phyloP scores from a whole-genome alignment of 768 basidiomycete genomes.

The Boletales sp. region DNA sequence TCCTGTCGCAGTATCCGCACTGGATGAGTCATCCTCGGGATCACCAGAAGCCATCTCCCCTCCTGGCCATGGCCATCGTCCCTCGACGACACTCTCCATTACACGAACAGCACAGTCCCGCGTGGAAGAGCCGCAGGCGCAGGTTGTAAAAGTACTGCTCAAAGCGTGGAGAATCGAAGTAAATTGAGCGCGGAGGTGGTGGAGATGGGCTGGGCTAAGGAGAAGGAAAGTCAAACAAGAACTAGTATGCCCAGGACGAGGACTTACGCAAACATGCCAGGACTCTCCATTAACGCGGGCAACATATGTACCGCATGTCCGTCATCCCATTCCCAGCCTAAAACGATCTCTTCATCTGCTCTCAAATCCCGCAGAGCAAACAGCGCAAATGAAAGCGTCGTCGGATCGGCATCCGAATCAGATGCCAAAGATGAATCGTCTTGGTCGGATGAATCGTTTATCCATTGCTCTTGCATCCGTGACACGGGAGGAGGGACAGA shows the following conservation, averaged over 20 bases:
- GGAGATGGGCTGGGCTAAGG: slow-evolving; percentile 43
- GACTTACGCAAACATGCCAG: slow-evolving; percentile 56
- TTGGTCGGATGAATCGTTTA: slow-evolving; percentile 16
- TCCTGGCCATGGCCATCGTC: slow-evolving; percentile 28
- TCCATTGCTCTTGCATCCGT: slow-evolving; percentile 8
- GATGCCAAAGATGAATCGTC: slow-evolving; percentile 12
- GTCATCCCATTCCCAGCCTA: slow-evolving; percentile 98
- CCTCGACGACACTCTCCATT: slow-evolving; percentile 64
- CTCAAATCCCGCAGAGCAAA: slow-evolving; percentile 76
- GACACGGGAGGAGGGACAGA: slow-evolving; percentile 7
- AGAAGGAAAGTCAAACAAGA: not conserved
- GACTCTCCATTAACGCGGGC: slow-evolving; percentile 60
- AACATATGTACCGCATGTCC: slow-evolving; percentile 77
- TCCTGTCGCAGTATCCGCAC: slow-evolving; percentile 11
- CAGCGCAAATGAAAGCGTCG: slow-evolving; percentile 65
- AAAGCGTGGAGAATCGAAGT: slow-evolving; percentile 68
- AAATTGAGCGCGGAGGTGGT: slow-evolving; percentile 61
- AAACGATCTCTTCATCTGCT: slow-evolving; percentile 78
- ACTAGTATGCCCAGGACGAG: not conserved
- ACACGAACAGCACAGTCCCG: slow-evolving; percentile 59
- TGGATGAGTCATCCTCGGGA: slow-evolving; percentile 20
- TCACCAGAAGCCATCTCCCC: slow-evolving; percentile 24
- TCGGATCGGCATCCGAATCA: slow-evolving; percentile 26
- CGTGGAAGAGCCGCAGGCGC: slow-evolving; percentile 64
- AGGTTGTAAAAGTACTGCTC: slow-evolving; percentile 67